Conservation (phyloP, 2,329 filamentous ascomycete species). For the Dactylellina parvicollis region DNA sequence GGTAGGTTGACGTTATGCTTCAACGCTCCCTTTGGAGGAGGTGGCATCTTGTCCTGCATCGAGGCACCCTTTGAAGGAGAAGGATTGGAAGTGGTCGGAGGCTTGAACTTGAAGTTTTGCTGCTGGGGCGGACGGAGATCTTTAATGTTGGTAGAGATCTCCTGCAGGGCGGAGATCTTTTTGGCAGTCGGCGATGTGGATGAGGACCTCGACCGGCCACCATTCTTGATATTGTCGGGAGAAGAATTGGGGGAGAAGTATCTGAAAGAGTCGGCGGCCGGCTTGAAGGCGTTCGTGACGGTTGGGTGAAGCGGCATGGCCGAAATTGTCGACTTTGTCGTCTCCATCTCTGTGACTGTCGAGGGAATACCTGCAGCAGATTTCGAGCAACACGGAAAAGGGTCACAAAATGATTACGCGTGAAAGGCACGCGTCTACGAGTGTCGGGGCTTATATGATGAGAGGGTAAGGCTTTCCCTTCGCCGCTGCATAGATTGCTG, state of each 20-base stretch:
- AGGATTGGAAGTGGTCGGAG: slow-evolving; percentile 52
- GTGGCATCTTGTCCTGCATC: slow-evolving; percentile 52
- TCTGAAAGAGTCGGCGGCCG: slow-evolving; percentile 51
- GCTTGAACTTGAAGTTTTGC: slow-evolving; percentile 54
- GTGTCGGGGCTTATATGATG: slow-evolving; percentile 34
- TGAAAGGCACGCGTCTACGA: slow-evolving; percentile 48
- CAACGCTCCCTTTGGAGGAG: slow-evolving; percentile 41
- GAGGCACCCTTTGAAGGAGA: slow-evolving; percentile 46
- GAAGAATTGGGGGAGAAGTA: slow-evolving; percentile 52
- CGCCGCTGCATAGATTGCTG: slow-evolving; percentile 30
- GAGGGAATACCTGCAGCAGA: slow-evolving; percentile 1
- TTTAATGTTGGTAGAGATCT: slow-evolving; percentile 50
- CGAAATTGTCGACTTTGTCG: slow-evolving; percentile 37
- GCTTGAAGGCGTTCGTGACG: slow-evolving; percentile 53
- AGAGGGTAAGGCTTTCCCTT: slow-evolving; percentile 24
- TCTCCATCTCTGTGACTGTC: slow-evolving; percentile 29
- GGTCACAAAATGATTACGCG: slow-evolving; percentile 22
- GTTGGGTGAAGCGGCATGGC: slow-evolving; percentile 52
- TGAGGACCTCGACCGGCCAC: slow-evolving; percentile 48
- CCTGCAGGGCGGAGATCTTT: slow-evolving; percentile 48
- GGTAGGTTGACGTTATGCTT: slow-evolving; percentile 50
- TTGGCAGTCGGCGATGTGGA: slow-evolving; percentile 50
- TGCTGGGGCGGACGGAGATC: slow-evolving; percentile 52
- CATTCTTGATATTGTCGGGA: slow-evolving; percentile 47
- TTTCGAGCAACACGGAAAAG: slow-evolving; percentile 8